A percentile compares a stretch with the other conserved stretches of the same genome.
phyloP scores from a whole-genome alignment of 1,139 yeast species.

The Kodamaea anthophila region DNA sequence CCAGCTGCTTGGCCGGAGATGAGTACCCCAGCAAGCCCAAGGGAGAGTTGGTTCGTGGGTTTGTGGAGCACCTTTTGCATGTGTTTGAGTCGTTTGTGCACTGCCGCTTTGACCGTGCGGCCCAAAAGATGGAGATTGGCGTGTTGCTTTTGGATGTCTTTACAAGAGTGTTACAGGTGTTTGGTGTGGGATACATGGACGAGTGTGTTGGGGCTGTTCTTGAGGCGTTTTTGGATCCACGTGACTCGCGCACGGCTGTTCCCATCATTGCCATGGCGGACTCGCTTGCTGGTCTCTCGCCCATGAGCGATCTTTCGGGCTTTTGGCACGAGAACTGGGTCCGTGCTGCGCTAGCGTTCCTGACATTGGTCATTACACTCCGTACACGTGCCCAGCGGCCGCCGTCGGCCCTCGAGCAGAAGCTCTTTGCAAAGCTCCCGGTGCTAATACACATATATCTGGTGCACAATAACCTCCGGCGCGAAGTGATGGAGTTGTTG shows the following conservation, averaged over 20 bases:
- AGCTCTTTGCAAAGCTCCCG: conserved; percentile 52
- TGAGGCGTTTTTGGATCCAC: conserved; percentile 50
- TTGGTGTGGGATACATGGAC: conserved; percentile 29
- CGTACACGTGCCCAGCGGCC: conserved; percentile 43
- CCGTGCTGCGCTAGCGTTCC: conserved; percentile 33
- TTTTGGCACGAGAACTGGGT: conserved; percentile 41
- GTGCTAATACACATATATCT: conserved; percentile 56
- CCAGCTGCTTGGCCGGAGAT: conserved; percentile 33
- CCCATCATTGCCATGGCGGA: conserved; percentile 53
- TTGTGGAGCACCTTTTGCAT: conserved; percentile 52
- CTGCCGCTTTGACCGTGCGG: conserved; percentile 56
- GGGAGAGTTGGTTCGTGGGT: conserved; percentile 48
- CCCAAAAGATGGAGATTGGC: conserved; percentile 62
- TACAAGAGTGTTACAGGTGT: conserved; percentile 48
- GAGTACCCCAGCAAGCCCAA: conserved; percentile 41
- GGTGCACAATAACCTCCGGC: conserved; percentile 42
- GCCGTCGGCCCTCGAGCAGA: conserved; percentile 62
- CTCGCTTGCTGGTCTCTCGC: conserved; percentile 36
- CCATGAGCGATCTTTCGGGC: conserved; percentile 38
- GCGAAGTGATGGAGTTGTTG: conserved; percentile 50
- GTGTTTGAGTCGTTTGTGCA: conserved; percentile 70
- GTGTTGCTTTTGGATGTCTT: conserved; percentile 51
- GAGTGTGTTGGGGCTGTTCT: conserved; percentile 40
- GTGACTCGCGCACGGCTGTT: conserved; percentile 49
- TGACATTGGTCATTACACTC: conserved; percentile 44